Evolutionary conservation across 2,329 filamentous ascomycete species (phyloP).

Genomic region (Colletotrichum lini): DNA sequence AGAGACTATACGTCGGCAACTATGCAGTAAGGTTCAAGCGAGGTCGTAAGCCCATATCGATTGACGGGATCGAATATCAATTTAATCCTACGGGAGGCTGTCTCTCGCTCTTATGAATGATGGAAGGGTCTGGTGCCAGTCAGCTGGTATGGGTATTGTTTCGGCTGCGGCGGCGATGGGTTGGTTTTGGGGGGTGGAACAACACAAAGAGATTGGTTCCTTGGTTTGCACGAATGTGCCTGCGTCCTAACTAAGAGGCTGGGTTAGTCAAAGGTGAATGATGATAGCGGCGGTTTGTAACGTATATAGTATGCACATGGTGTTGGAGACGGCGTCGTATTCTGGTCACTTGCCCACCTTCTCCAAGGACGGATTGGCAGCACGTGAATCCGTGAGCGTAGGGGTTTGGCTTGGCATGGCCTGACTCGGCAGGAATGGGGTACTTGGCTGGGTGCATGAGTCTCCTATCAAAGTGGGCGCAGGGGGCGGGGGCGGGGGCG

Average conservation of each 20-base stretch:
- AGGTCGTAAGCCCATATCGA: background rate
- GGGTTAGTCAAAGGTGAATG: too few species aligned
- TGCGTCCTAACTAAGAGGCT: background rate
- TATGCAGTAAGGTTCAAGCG: background rate
- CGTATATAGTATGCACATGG: conserved; percentile 4
- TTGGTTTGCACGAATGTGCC: background rate
- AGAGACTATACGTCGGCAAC: background rate
- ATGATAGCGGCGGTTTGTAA: background rate
- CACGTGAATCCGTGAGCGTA: conserved; percentile 28
- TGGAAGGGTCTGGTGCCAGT: background rate
- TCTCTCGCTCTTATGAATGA: background rate
- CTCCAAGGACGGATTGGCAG: conserved; percentile 2
- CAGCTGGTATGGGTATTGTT: background rate
- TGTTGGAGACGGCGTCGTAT: conserved; percentile 5
- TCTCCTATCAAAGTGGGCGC: background rate
- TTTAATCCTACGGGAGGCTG: background rate
- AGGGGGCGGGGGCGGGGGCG: too few species aligned
- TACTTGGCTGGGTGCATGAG: background rate
- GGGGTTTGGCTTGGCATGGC: conserved; percentile 2
- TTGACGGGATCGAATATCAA: background rate
- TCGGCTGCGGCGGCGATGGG: background rate
- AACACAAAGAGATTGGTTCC: background rate
- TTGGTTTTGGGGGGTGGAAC: background rate
- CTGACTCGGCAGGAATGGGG: background rate
- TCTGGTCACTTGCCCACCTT: conserved; percentile 27